These are phyloP conservation scores for Pachyrhizus erosus DNA, from an alignment of 306 rosid species.

Conservation along the genomic window DNA sequence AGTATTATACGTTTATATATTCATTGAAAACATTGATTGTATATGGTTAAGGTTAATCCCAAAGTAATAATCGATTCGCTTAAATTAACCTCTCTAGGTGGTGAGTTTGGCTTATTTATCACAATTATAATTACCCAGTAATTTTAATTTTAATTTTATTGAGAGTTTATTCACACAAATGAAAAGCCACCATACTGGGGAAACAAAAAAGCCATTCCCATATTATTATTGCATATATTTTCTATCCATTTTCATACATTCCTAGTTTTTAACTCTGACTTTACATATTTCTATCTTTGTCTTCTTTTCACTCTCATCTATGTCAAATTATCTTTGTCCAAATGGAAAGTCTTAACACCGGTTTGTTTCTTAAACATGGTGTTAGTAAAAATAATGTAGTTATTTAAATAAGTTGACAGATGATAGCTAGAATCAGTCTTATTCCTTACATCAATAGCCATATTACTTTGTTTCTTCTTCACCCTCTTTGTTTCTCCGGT, in stretches of 20 bases:
- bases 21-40: background rate
- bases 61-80: background rate
- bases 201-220: background rate
- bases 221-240: background rate
- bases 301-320: background rate
- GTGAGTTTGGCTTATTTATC: background rate
- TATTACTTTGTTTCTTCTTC: background rate
- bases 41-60: background rate
- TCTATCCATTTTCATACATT: background rate
- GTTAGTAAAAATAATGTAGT: background rate
- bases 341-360: background rate
- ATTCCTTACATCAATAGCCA: slow-evolving; percentile 8
- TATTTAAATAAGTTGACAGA: background rate
- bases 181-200: background rate
- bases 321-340: background rate
- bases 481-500: background rate
- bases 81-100: background rate
- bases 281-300: background rate
- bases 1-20: background rate
- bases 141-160: background rate
- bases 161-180: background rate
- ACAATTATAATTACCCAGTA: background rate
- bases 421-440: background rate
- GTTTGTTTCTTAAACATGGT: background rate
- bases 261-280: background rate